Evolutionary conservation across 148 eudicot species (phyloP).

Genomic region (Rhododendron molle): DNA sequence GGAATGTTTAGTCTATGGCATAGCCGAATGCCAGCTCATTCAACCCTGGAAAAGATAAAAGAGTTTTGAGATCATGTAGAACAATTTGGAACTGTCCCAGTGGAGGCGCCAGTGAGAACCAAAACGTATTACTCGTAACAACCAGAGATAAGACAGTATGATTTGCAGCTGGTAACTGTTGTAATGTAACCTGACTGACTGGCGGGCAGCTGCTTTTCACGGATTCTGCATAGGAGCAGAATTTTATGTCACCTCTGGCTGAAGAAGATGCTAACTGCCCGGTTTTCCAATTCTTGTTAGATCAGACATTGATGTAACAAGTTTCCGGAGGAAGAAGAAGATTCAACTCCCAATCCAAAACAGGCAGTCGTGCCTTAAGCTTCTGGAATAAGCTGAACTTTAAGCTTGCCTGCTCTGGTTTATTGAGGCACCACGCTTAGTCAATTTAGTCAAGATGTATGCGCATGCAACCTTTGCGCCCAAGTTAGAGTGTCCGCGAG

Average conservation of each 20-base stretch:
- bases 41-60: not conserved
- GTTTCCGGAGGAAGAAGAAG: not conserved
- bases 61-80: not conserved
- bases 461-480: slow-evolving; percentile 78
- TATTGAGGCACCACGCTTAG: slow-evolving; percentile 36
- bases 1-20: not conserved
- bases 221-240: not conserved
- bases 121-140: not conserved
- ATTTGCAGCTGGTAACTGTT: not conserved
- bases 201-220: not conserved
- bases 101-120: not conserved
- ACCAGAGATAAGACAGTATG: not conserved
- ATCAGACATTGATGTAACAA: not conserved
- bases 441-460: slow-evolving; percentile 54
- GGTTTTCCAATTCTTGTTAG: not conserved
- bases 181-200: not conserved
- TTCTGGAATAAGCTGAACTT: slow-evolving; percentile 9
- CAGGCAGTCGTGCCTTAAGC: not conserved
- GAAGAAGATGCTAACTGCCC: not conserved
- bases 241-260: not conserved
- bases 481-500: slow-evolving; percentile 61
- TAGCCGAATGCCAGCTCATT: too few relatives aligned
- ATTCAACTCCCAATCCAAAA: not conserved
- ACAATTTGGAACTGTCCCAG: not conserved
- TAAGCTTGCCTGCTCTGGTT: slow-evolving; percentile 25